These are phyloP conservation scores for Penicillium thymicola DNA, from an alignment of 2,329 filamentous ascomycete species.

Conservation along the genomic window DNA sequence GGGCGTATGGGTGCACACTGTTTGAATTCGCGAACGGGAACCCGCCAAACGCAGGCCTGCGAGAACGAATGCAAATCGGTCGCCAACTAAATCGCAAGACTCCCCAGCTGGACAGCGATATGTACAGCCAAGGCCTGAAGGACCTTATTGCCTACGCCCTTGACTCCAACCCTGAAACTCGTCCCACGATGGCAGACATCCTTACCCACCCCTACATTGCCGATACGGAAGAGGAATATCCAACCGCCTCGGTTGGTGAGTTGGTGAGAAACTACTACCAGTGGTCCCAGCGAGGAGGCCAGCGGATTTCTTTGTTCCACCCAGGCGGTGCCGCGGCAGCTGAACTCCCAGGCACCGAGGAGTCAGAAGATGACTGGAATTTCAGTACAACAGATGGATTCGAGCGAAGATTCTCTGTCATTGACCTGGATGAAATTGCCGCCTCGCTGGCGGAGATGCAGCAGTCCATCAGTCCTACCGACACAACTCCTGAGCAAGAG, in stretches of 20 bases:
- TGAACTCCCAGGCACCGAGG: slow-evolving; percentile 46
- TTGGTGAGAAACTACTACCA: slow-evolving; percentile 49
- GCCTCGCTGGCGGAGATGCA: slow-evolving; percentile 47
- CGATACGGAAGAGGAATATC: slow-evolving; percentile 43
- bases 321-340: slow-evolving; percentile 57
- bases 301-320: slow-evolving; percentile 57
- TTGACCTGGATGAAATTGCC: slow-evolving; percentile 45
- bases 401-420: slow-evolving; percentile 50
- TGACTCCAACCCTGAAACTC: slow-evolving; percentile 42
- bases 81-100: slow-evolving; percentile 43
- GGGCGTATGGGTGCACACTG: slow-evolving; percentile 51
- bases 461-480: slow-evolving; percentile 38
- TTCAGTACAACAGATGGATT: slow-evolving; percentile 64
- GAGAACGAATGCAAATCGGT: slow-evolving; percentile 48
- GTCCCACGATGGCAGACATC: slow-evolving; percentile 48
- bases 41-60: slow-evolving; percentile 48
- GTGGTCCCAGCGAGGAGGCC: slow-evolving; percentile 49
- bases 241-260: slow-evolving; percentile 44
- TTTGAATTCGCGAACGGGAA: slow-evolving; percentile 50
- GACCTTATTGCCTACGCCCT: slow-evolving; percentile 46
- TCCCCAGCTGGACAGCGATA: slow-evolving; percentile 42
- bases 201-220: slow-evolving; percentile 47
- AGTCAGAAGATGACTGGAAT: slow-evolving; percentile 58
- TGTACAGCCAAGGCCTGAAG: slow-evolving; percentile 45
- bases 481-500: slow-evolving; percentile 24